Evolutionary conservation across 1,139 yeast species (phyloP), one percentile per base, ranked within the genome.

Genomic region (Candida glucosophila): DNA sequence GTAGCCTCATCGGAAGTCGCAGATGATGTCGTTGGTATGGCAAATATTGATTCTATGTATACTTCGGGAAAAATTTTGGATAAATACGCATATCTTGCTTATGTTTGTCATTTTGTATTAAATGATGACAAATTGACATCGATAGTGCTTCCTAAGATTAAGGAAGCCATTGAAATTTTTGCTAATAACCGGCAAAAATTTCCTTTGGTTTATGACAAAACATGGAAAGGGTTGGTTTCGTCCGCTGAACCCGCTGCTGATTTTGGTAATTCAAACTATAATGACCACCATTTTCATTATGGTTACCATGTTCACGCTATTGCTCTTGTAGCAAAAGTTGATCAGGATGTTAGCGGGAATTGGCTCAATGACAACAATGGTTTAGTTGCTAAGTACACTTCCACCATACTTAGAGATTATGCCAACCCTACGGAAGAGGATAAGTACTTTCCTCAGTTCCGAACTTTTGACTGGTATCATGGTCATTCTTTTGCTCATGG

Each of bases 231-330:
- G n/a, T 43, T 80, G 6, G 64, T 77, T 9, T 77, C 88, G 0
- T 66, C 78, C 0, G 82, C 86, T 0, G 75, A 72, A 2, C 64
- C 75, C 1, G 72, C 59, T 11, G 76, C 75, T 2, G 92, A 80
- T 55, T 80, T 75, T 46, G 92, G 92, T 28, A 80, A 80, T 43
- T 65, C 86, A 7, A 75, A 71, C 42, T 80, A 79, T 45, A 80
- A 80, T 41, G 92, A 80, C 41, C 92, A 80, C 41, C 90, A 80
- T 49, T 80, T 80, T 59, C 90, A 80, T 51, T 80, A 78, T 43
- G 83, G 85, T 1, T 80, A 80, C 39, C 85, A 77, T 41, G 66
- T 80, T 21, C 79, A 78, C 43, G 81, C 90, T 0, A 74, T 79
- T 26, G 81, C 88, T 0, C 51, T 80, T 11, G 53, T 76, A 7